Conservation (phyloP, 306 rosid species). For the Citrullus colocynthis region DNA sequence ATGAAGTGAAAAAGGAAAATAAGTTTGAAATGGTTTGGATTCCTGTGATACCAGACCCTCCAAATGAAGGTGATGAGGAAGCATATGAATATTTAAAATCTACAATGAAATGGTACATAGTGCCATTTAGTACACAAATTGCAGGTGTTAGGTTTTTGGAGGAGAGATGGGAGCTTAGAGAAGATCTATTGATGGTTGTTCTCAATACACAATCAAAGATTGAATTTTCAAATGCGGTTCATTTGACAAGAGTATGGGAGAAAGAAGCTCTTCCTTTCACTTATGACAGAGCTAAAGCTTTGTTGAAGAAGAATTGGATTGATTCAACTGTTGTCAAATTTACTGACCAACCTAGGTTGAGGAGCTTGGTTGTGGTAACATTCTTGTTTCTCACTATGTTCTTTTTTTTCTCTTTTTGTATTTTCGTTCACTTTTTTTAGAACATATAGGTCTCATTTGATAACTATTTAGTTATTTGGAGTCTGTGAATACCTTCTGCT, state of each 20-base stretch:
- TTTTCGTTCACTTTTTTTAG: no score
- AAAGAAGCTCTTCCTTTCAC: neutral
- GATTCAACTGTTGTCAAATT: neutral
- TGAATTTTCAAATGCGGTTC: neutral
- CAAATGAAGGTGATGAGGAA: neutral
- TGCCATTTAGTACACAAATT: neutral
- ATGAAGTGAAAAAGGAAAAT: neutral
- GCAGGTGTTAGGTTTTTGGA: slow-evolving; percentile 1
- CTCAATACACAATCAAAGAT: neutral
- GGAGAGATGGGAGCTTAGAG: slow-evolving; percentile 6
- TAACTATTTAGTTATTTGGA: neutral
- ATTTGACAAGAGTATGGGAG: neutral
- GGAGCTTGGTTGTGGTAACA: neutral
- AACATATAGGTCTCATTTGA: no score
- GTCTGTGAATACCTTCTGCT: neutral
- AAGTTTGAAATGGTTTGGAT: slow-evolving; percentile 1
- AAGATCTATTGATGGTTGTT: neutral
- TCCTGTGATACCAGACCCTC: neutral
- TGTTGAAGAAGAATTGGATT: neutral
- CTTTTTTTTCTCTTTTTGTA: no score
- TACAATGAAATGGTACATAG: neutral
- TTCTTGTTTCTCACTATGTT: neutral
- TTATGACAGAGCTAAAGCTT: neutral
- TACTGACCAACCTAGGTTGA: neutral
- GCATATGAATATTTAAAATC: neutral